phyloP scores from a whole-genome alignment of 768 basidiomycete genomes.

The Arthromyces matolae region DNA sequence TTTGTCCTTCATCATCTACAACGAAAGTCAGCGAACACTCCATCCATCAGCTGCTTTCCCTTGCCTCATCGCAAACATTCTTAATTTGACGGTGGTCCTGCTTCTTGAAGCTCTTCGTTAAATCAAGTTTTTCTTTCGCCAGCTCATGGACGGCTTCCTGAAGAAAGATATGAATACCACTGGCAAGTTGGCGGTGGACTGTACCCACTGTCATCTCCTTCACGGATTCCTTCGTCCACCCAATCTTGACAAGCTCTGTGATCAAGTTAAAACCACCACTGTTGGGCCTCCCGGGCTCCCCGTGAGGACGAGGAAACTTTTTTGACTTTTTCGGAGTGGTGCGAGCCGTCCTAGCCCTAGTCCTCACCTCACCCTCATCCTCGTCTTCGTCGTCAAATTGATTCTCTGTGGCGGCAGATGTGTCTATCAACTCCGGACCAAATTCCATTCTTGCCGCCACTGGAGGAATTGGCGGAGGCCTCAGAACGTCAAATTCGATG shows the following conservation, averaged over 20 bases:
- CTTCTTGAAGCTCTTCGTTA: not conserved
- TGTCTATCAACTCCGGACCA: too few species aligned
- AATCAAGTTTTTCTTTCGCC: slow-evolving; percentile 4
- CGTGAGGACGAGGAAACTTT: slow-evolving; percentile 9
- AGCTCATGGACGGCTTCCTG: too few species aligned
- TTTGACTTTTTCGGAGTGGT: too few species aligned
- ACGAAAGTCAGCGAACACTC: not conserved
- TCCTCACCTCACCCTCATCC: too few species aligned
- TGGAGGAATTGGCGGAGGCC: not conserved
- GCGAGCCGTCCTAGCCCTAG: too few species aligned
- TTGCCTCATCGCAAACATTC: slow-evolving; percentile 6
- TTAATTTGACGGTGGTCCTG: too few species aligned
- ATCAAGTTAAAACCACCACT: slow-evolving; percentile 5
- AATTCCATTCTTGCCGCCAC: not conserved
- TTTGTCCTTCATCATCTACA: slow-evolving; percentile 12
- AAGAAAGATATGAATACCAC: too few species aligned
- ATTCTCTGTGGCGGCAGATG: too few species aligned
- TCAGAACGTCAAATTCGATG: not conserved
- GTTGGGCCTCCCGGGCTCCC: slow-evolving; percentile 10
- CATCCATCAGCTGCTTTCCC: not conserved
- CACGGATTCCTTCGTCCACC: slow-evolving; percentile 7
- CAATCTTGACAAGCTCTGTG: not conserved
- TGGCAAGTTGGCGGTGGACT: too few species aligned
- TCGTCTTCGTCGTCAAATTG: too few species aligned
- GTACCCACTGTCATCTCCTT: not conserved